Conservation (phyloP, 352 stramenopile species). For the Peronospora farinosa region DNA sequence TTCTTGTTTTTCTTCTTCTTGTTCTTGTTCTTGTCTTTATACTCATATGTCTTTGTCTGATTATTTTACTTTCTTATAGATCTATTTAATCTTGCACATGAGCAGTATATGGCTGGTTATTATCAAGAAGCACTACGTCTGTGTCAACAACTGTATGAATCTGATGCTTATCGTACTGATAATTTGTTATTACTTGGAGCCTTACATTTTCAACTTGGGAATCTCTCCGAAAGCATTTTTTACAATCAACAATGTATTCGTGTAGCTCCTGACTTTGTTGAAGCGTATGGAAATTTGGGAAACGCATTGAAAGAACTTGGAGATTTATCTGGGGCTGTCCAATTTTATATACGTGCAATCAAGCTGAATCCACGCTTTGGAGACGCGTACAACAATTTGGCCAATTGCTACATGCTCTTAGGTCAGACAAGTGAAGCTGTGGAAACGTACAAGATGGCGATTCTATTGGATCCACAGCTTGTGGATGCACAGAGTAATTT, state of each 20-base stretch:
- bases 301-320: slow-evolving; percentile 94
- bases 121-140: slow-evolving; percentile 80
- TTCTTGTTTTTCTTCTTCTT: background rate
- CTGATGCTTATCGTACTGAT: slow-evolving; percentile 83
- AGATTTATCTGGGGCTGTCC: slow-evolving; percentile 80
- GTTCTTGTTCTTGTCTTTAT: too few species aligned
- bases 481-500: slow-evolving; percentile 93
- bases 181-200: slow-evolving; percentile 91
- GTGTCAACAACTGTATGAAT: slow-evolving; percentile 87
- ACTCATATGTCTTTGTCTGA: slow-evolving; percentile 2
- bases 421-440: slow-evolving; percentile 85
- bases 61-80: too few species aligned
- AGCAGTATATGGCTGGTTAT: slow-evolving; percentile 84
- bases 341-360: slow-evolving; percentile 92
- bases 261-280: slow-evolving; percentile 87
- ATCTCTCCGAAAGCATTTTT: slow-evolving; percentile 90
- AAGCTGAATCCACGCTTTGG: slow-evolving; percentile 88
- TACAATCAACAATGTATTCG: slow-evolving; percentile 94
- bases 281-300: slow-evolving; percentile 91
- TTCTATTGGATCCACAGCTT: slow-evolving; percentile 82
- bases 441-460: slow-evolving; percentile 92
- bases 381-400: slow-evolving; percentile 91
- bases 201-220: slow-evolving; percentile 90
- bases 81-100: slow-evolving; percentile 68
- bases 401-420: slow-evolving; percentile 88